Percentiles rank a stretch among this genome's conserved stretches.
phyloP scores from a whole-genome alignment of 1,284 basidiomycete species.

The Ustilago nuda region DNA sequence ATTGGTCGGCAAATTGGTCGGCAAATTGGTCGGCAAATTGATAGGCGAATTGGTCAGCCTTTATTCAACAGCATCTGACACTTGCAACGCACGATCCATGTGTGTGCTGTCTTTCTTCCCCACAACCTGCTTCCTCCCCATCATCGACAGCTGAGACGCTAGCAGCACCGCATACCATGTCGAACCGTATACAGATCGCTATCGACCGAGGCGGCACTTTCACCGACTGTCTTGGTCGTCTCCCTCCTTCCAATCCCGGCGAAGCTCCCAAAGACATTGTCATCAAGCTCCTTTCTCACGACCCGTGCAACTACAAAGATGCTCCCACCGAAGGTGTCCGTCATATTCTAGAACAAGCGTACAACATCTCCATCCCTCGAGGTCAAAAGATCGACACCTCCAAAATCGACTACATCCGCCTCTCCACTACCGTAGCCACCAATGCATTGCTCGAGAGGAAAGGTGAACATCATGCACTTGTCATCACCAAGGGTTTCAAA shows the following conservation, averaged over 20 bases:
- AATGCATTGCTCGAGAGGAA: slow-evolving; percentile 95
- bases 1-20: no score
- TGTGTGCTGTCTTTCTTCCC: not conserved
- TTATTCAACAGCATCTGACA: slow-evolving; percentile 1
- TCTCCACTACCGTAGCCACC: slow-evolving; percentile 95
- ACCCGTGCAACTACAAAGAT: slow-evolving; percentile 83
- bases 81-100: slow-evolving; percentile 17
- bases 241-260: slow-evolving; percentile 30
- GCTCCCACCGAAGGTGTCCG: slow-evolving; percentile 95
- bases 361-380: slow-evolving; percentile 77
- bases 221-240: slow-evolving; percentile 63
- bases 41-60: slow-evolving; percentile 22
- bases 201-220: slow-evolving; percentile 69
- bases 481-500: slow-evolving; percentile 92
- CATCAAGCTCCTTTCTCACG: slow-evolving; percentile 71
- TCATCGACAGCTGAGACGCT: not conserved
- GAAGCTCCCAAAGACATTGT: slow-evolving; percentile 64
- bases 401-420: slow-evolving; percentile 90
- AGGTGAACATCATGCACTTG: slow-evolving; percentile 87
- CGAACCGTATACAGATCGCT: slow-evolving; percentile 56
- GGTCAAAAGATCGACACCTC: slow-evolving; percentile 79
- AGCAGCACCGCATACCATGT: slow-evolving; percentile 24
- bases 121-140: not conserved
- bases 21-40: no score
- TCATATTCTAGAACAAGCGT: slow-evolving; percentile 84